Evolutionary conservation across 768 basidiomycete genomes (phyloP), one percentile per base, ranked within the genome.

Genomic region (Suillus brevipes): DNA sequence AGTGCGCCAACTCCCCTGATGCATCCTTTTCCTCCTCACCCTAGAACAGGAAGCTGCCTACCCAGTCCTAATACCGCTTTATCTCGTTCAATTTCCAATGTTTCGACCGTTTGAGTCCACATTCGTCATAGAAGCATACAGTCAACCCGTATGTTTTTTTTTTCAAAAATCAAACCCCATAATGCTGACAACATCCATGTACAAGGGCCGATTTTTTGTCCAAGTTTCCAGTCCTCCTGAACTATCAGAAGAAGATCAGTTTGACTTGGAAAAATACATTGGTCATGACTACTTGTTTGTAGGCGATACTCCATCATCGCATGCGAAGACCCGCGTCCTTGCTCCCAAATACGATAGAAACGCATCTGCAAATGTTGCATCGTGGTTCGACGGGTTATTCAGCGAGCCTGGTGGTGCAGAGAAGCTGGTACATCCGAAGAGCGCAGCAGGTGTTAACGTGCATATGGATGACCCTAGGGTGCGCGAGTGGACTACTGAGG

Each of bases 31-130:
- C 31, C 57, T 60, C 57, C 63, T 63, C 38, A 70, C 50, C 42
- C 61, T 61, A 65, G 34, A 47, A 62, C 68, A 88, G 88, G 77
- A 84, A 23, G 82, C 87, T 28, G 86, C 83, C 43, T 87, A 85
- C 67, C 89, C 89, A 4, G 77, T 90, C 38, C 79, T 90, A 25
- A 72, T 90, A n/a, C 89, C 89, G 6, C 71, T 88, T 6, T 90
- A 89, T 73, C 75, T 89, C 12, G 81, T 79, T 23, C 82, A 83
- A 67, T 89, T 88, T 69, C 69, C 81, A 59, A 68, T 74, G 8
- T 53, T 64, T 7, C 63, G 70, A 16, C 73, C 70, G 34, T 76
- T 73, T 65, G 72, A 72, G 1, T 68, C 77, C 38, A 78, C 77
- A 4, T 61, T 77, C 2, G 66, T 78, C 62, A 37, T 73, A 43